Evolutionary conservation across 2,329 filamentous ascomycete genomes (phyloP), one percentile per base, ranked within the genome.

Genomic region (Zymoseptoria ardabiliae): DNA sequence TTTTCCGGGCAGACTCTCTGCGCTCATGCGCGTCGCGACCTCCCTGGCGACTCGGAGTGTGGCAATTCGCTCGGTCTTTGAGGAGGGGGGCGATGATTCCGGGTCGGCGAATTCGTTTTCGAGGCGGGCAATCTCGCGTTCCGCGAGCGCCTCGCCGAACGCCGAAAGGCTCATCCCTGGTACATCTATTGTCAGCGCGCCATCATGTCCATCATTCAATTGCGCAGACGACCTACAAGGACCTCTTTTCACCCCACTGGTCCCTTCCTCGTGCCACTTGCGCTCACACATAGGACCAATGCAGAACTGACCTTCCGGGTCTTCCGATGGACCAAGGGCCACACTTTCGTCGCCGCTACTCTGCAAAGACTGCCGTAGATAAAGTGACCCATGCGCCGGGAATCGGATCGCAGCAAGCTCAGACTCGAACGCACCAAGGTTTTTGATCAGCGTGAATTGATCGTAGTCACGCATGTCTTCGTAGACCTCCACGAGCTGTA

Each of bases 401-500:
- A 60, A 60, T 2, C 50, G 48, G n/a, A 57, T 53, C 23, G 54
- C 19, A 9, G 54, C 54, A 45, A 60, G 50, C 22, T 57, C 48
- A 19, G 54, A 53, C 28, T 60, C 54, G 22, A 60, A 28, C 2
- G 54, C 54, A 25, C 54, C 54, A 30, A 60, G 35, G 11, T 57
- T 60, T 20, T 50, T 60, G 49, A 57, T 30, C 17, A 60, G 22
- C 5, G 41, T 23, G 4, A 57, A 52, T n/a, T 59, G 58, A 4
- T 61, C 52, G 11, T 28, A 7, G 23, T 11, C 25, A 3, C 1
- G 13, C 52, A 54, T 54, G 20, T 23, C 25, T n/a, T 22, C 25
- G 21, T 11, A 76, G 20, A 63, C 64, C 1, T 64, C 65, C 52
- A 65, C 65, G 10, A 76, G 59, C 53, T 70, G 67, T 69, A 69